Evolutionary conservation across 768 basidiomycete genomes (phyloP).

Genomic region (Leucosporidium scottii): DNA sequence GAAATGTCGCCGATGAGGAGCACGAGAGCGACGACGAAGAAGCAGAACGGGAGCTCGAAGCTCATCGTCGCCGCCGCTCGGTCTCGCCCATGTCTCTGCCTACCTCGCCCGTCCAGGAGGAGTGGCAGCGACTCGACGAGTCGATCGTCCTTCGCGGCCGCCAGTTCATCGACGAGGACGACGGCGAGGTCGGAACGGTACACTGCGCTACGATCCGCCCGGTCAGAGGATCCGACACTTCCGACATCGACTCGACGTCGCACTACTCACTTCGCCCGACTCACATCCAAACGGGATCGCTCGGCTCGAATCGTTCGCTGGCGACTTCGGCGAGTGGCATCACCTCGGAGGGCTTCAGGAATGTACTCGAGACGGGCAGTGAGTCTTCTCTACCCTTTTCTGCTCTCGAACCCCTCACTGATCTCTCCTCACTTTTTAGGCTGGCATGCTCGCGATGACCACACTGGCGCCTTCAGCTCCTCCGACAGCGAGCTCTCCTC

Average conservation of each 20-base stretch:
- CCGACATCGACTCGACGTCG: neutral
- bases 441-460: constrained; percentile 9
- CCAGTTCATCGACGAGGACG: constrained; percentile 4
- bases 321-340: neutral
- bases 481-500: constrained; percentile 2
- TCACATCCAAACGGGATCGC: constrained; percentile 57
- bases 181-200: constrained; percentile 13
- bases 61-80: neutral
- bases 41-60: neutral
- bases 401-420: no score
- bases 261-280: constrained; percentile 43
- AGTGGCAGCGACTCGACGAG: neutral
- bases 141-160: constrained; percentile 12
- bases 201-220: constrained; percentile 26
- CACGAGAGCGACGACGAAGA: neutral
- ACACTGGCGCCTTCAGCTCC: neutral
- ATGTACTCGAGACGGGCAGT: constrained; percentile 1
- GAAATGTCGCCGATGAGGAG: constrained; percentile 10
- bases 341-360: constrained; percentile 11
- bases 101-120: neutral
- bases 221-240: neutral
- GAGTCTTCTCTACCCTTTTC: neutral
- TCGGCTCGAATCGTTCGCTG: neutral
- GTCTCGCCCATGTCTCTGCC: neutral
- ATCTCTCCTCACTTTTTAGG: neutral